Conservation (phyloP, 257 asterid species). For the Solanum ossicruentum region DNA sequence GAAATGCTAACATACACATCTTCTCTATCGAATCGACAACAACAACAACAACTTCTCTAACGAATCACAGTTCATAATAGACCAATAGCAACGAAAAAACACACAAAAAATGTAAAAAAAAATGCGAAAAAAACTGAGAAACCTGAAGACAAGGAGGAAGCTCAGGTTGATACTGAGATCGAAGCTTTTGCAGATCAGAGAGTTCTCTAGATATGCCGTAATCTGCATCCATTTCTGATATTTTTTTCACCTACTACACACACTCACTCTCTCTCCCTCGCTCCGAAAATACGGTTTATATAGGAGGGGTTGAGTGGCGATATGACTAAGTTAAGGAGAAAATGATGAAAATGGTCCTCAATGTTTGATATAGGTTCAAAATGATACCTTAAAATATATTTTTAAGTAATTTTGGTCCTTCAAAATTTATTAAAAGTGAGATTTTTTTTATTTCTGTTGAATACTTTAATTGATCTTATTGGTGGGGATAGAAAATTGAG, state of each 20-base stretch:
- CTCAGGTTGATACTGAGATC: slow-evolving; percentile 57
- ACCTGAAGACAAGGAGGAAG: slow-evolving; percentile 99
- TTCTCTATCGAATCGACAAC: background rate
- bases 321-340: background rate
- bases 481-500: background rate
- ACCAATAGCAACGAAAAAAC: background rate
- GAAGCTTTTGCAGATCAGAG: slow-evolving; percentile 75
- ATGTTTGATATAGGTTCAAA: background rate
- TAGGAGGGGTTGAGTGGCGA: background rate
- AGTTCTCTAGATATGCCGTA: slow-evolving; percentile 67
- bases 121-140: background rate
- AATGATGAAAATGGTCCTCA: background rate
- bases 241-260: background rate
- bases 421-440: background rate
- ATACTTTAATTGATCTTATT: background rate
- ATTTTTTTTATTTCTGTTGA: background rate
- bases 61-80: background rate
- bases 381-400: background rate
- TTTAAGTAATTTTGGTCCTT: background rate
- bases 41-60: background rate
- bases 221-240: slow-evolving; percentile 60
- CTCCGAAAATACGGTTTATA: background rate
- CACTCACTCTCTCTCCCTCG: background rate
- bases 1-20: background rate
- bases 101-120: background rate